Evolutionary conservation across 2,329 filamentous ascomycete genomes (phyloP), one percentile per base, ranked within the genome.

Genomic region (Colletotrichum sp.): DNA sequence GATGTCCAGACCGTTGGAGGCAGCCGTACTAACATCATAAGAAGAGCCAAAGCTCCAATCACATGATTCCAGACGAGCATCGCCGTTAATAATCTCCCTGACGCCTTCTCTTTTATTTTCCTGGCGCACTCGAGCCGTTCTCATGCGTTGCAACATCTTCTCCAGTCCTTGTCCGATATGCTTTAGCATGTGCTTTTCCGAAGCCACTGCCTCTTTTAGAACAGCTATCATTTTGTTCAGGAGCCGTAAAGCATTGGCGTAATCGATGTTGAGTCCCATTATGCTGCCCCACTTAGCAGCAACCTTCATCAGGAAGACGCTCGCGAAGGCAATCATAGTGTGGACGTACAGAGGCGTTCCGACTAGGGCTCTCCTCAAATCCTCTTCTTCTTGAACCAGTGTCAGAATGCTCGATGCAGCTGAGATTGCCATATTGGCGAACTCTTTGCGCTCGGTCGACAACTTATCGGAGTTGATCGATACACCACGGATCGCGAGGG

Each of bases 271-370:
- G 10, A 86, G 78, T 3, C 82, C 81, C 77, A 81, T 80, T 30
- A 82, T 77, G 6, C 80, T 75, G 39, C 83, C 83, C 83, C 81
- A 84, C 63, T 81, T 83, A 43, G 81, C 81, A 4, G 81, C 78
- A 3, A 84, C 81, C 66, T 85, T 85, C 73, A 85, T 81, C 4
- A 85, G 79, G 69, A 86, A 85, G 4, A 84, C 83, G 3, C 80
- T 79, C 1, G 82, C 81, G 68, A 82, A 84, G 5, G 83, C 79
- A 32, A 85, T 83, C 83, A 85, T 85, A 36, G 82, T 84, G 71
- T 85, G 82, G 2, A 83, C 78, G 71, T 84, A 85, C 3, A 85
- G 74, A 1, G 83, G 84, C 9, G 83, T 82, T 12, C 83, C 83
- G 8, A 83, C 80, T 5, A 85, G 72, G 3, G 81, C 79, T 12